These are phyloP conservation scores for Colletotrichum echinochloae DNA, from an alignment of 2,329 filamentous ascomycete species.

Conservation along the genomic window DNA sequence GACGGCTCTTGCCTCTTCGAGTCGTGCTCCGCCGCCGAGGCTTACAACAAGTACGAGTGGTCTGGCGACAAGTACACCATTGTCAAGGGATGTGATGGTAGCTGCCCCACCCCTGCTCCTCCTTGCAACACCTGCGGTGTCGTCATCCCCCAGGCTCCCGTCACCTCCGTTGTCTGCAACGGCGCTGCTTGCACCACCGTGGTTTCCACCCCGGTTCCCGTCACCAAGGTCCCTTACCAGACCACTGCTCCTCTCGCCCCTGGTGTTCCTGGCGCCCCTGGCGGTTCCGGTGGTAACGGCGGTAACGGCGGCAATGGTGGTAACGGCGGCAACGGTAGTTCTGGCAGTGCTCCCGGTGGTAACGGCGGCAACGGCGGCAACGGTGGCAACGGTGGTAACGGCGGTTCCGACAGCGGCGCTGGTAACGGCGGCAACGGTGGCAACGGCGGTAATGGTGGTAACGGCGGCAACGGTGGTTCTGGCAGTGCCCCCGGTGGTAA, in stretches of 20 bases:
- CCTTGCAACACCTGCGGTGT: conserved; percentile 49
- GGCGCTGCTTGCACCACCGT: conserved; percentile 45
- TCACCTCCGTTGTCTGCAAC: conserved; percentile 45
- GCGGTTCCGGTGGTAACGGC: no score
- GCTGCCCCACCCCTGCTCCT: conserved; percentile 47
- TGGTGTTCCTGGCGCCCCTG: no score
- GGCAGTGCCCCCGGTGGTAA: no score
- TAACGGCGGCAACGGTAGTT: no score
- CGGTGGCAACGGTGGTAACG: no score
- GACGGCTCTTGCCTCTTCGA: conserved; percentile 46
- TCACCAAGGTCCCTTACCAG: conserved; percentile 21
- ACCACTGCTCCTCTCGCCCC: not conserved
- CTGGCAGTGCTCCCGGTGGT: no score
- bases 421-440: no score
- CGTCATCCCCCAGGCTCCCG: conserved; percentile 45
- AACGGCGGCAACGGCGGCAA: no score
- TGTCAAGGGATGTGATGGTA: conserved; percentile 46
- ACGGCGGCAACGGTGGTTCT: no score
- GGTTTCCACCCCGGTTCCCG: conserved; percentile 45
- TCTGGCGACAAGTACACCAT: conserved; percentile 47
- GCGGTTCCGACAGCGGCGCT: no score
- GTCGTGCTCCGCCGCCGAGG: conserved; percentile 43
- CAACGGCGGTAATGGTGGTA: no score
- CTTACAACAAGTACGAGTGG: conserved; percentile 51
- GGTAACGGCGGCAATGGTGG: no score